Evolutionary conservation across 1,139 yeast species (phyloP).

Genomic region (Pneumocystis wakefieldiae): DNA sequence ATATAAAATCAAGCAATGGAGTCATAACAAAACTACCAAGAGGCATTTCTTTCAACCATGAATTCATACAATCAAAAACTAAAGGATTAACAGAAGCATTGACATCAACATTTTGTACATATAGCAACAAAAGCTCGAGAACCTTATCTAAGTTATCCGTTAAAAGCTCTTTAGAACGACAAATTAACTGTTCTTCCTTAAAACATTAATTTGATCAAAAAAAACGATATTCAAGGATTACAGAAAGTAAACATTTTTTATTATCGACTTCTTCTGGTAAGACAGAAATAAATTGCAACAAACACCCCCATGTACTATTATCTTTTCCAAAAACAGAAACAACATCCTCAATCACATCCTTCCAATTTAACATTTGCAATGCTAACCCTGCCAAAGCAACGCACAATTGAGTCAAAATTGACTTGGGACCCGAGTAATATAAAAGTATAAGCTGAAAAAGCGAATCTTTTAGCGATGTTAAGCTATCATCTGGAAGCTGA

Average conservation of each 20-base stretch:
- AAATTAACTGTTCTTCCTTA: slow-evolving; percentile 64
- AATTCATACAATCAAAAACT: slow-evolving; percentile 60
- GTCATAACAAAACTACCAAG: slow-evolving; percentile 49
- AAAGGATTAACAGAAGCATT: slow-evolving; percentile 23
- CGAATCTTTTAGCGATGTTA: slow-evolving; percentile 45
- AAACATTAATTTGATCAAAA: slow-evolving; percentile 20
- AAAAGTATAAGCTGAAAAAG: slow-evolving; percentile 40
- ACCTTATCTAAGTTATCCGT: slow-evolving; percentile 56
- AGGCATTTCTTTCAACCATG: slow-evolving; percentile 83
- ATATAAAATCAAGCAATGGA: slow-evolving; percentile 50
- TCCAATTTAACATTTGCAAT: slow-evolving; percentile 64
- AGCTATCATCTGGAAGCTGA: slow-evolving; percentile 48
- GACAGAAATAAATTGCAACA: slow-evolving; percentile 68
- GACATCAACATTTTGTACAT: slow-evolving; percentile 30
- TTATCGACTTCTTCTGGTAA: slow-evolving; percentile 84
- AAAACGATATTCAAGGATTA: not conserved
- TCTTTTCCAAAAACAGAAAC: slow-evolving; percentile 34
- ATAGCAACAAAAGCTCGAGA: slow-evolving; percentile 28
- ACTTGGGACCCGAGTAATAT: slow-evolving; percentile 33
- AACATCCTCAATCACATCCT: slow-evolving; percentile 53
- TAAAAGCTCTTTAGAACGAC: slow-evolving; percentile 48
- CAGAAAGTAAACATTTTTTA: slow-evolving; percentile 48
- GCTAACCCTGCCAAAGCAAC: slow-evolving; percentile 71
- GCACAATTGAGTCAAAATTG: slow-evolving; percentile 65
- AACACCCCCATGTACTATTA: slow-evolving; percentile 21